Evolutionary conservation across 1,139 yeast species (phyloP).

Genomic region (Yamadazyma trypodendri): DNA sequence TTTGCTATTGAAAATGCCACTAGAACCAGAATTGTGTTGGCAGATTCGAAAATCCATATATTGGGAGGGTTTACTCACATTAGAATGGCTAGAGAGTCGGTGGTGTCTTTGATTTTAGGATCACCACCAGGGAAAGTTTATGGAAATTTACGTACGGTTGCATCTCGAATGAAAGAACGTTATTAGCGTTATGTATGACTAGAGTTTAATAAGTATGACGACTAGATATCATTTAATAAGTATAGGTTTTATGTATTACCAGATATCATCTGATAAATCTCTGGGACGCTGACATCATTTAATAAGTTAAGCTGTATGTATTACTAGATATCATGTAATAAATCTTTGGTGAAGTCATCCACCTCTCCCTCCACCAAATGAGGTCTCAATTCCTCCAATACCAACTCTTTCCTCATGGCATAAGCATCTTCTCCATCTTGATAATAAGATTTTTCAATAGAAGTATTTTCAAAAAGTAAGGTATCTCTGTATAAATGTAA

Average conservation of each 20-base stretch:
- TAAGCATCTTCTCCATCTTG: slow-evolving; percentile 99
- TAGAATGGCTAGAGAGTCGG: slow-evolving; percentile 96
- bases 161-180: slow-evolving; percentile 95
- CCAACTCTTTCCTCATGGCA: slow-evolving; percentile 76
- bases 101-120: slow-evolving; percentile 91
- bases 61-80: slow-evolving; percentile 96
- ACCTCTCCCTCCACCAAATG: slow-evolving; percentile 42
- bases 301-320: too few species aligned
- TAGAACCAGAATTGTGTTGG: slow-evolving; percentile 94
- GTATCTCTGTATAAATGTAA: slow-evolving; percentile 88
- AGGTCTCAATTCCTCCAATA: slow-evolving; percentile 60
- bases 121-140: slow-evolving; percentile 98
- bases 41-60: slow-evolving; percentile 94
- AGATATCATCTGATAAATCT: slow-evolving; percentile 31
- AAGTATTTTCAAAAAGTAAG: slow-evolving; percentile 73
- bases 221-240: slow-evolving; percentile 26
- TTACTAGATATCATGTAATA: slow-evolving; percentile 24
- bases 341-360: slow-evolving; percentile 52
- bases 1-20: slow-evolving; percentile 98
- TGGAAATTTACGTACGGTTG: slow-evolving; percentile 94
- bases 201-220: too few species aligned
- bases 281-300: too few species aligned
- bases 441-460: slow-evolving; percentile 82
- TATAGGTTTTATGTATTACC: slow-evolving; percentile 15
- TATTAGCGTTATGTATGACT: slow-evolving; percentile 50